Base-by-base conservation (phyloP, 2,329 filamentous ascomycete genomes). In the Phaeosphaeria sp. region DNA sequence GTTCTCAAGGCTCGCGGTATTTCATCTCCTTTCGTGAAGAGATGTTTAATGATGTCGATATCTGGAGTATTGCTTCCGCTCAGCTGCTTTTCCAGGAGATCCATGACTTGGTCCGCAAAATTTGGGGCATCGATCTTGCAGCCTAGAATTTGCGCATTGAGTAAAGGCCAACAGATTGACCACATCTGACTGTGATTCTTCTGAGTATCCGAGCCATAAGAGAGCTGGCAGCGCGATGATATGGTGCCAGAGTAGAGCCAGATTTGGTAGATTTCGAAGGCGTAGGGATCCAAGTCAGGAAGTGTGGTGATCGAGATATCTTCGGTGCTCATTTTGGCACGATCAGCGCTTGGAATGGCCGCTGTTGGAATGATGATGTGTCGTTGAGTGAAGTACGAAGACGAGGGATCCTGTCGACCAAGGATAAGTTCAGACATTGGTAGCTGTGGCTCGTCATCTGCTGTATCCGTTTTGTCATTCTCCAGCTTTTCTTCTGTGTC, bases 61-160 rank as follows among this genome's bases (percentile, higher is more conserved):
- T 66, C 63, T 0, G 61, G 56, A 4, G 48, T 50, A 22, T 42
- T 49, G 1, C 44, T 48, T 0, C 40, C 42, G 15, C 30, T 36
- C 6, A 68, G 20, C 13, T 59, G 60, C 1, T 52, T 44, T 18
- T 40, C 36, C 7, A 68, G 42, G 3, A 64, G 22, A 24, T 65
- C 64, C 49, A 68, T 60, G 0, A 61, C 50, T 4, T 51, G 56
- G 36, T 68, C 64, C 1, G 60, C 39, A 46, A 67, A 69, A 7
- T 51, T 56, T 9, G 11, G 2, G n/a, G 64, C 60, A 4, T 45
- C 36, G 18, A 67, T 36, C 8, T 50, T 53, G 4, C 44, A 48
- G 9, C 56, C 64, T 2, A 65, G 46, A 9, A 61, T 65, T 17
- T 64, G 59, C 5, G 64, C 59, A 7, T 66, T 68, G 2, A 69